Evolutionary conservation across 257 asterid genomes (phyloP).

Genomic region (Petunia axillaris): DNA sequence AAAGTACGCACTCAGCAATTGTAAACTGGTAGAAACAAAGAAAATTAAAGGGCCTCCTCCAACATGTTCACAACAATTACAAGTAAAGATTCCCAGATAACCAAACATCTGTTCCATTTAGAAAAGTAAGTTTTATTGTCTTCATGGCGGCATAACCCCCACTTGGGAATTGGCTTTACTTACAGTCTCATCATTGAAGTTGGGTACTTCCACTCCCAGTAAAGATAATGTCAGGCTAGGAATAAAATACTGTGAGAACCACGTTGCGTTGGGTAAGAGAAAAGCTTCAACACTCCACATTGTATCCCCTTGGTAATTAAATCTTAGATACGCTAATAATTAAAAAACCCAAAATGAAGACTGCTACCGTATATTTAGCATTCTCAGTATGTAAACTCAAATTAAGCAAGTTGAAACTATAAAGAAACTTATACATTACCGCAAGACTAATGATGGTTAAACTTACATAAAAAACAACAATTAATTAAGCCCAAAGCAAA

Average conservation of each 20-base stretch:
- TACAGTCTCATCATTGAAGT: not conserved
- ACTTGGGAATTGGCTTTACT: conserved; percentile 9
- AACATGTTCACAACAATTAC: not conserved
- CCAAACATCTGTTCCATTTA: not conserved
- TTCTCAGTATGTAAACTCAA: not conserved
- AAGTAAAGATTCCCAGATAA: conserved; percentile 7
- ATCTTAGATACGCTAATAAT: not conserved
- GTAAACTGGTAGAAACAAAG: conserved; percentile 10
- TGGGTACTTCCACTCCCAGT: not conserved
- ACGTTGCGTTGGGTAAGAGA: not conserved
- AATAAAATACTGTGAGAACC: not conserved
- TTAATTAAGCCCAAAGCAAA: not conserved
- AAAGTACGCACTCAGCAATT: not conserved
- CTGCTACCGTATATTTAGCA: not conserved
- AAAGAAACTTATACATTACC: not conserved
- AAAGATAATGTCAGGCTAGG: not conserved
- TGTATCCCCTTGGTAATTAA: not conserved
- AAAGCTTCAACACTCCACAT: not conserved
- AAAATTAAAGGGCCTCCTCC: not conserved
- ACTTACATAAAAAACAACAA: not conserved
- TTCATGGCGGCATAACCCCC: not conserved
- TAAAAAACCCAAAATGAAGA: not conserved
- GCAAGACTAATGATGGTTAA: not conserved
- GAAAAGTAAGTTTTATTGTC: not conserved
- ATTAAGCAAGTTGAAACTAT: not conserved